These are phyloP conservation scores for Ogataea nonfermentans DNA, from an alignment of 805 yeast species.

Conservation along the genomic window DNA sequence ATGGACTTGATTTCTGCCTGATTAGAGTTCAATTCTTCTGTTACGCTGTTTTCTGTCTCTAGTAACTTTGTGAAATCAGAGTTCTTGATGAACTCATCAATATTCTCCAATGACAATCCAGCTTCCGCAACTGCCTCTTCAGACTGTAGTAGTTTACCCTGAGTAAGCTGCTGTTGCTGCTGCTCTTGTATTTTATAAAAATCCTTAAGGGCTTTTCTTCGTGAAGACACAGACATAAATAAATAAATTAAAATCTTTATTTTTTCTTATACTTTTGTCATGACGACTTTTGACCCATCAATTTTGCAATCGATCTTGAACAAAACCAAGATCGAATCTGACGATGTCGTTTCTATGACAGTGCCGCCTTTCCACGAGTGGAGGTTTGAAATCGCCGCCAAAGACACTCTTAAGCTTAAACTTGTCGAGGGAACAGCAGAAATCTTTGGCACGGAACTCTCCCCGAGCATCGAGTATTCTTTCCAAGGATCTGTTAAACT, in stretches of 20 bases:
- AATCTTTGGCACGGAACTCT: constrained; percentile 89
- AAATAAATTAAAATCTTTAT: background rate
- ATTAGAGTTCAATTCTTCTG: constrained; percentile 47
- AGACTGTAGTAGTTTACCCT: constrained; percentile 2
- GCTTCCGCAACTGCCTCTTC: constrained; percentile 4
- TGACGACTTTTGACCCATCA: constrained; percentile 22
- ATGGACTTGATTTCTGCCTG: constrained; percentile 66
- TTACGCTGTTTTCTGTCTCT: constrained; percentile 39
- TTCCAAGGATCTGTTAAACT: constrained; percentile 53
- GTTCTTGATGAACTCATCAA: constrained; percentile 33
- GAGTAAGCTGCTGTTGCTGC: constrained; percentile 24
- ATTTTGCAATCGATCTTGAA: constrained; percentile 23
- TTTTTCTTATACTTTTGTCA: background rate
- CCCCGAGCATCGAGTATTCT: constrained; percentile 60
- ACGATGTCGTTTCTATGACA: constrained; percentile 12
- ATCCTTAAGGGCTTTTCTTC: constrained; percentile 42
- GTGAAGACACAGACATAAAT: constrained; percentile 14
- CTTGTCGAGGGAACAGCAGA: constrained; percentile 75
- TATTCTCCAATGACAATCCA: constrained; percentile 28
- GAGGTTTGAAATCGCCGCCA: constrained; percentile 65
- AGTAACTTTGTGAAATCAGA: constrained; percentile 35
- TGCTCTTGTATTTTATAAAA: constrained; percentile 39
- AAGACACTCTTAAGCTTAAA: constrained; percentile 47
- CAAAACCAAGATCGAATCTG: constrained; percentile 13
- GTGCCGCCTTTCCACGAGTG: constrained; percentile 54